Evolutionary conservation across 2,329 filamentous ascomycete genomes (phyloP).

Genomic region (Proliferodiscus dingleyae): DNA sequence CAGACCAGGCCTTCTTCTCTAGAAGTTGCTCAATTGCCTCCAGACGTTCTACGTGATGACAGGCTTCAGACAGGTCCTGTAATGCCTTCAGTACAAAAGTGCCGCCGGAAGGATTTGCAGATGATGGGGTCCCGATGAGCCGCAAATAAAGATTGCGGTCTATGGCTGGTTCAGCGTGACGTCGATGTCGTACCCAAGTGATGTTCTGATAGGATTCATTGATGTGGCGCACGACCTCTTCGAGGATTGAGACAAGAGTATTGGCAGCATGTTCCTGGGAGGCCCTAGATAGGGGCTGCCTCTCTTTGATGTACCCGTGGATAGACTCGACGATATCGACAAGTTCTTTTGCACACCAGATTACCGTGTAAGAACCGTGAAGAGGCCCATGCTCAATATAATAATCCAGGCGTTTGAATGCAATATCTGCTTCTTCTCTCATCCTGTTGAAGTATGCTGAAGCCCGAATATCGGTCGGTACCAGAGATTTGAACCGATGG

Average conservation of each 20-base stretch:
- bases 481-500: constrained; percentile 19
- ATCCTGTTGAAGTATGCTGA: constrained; percentile 25
- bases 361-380: constrained; percentile 20
- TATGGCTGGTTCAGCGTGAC: constrained; percentile 20
- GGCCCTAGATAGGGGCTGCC: constrained; percentile 16
- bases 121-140: constrained; percentile 22
- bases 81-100: constrained; percentile 26
- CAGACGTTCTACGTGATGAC: constrained; percentile 18
- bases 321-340: constrained; percentile 24
- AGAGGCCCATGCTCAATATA: constrained; percentile 22
- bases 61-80: constrained; percentile 24
- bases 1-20: constrained; percentile 16
- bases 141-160: constrained; percentile 27
- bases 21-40: constrained; percentile 17
- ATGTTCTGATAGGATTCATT: constrained; percentile 20
- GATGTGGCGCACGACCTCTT: constrained; percentile 24
- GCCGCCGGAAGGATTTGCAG: constrained; percentile 13
- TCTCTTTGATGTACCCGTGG: constrained; percentile 13
- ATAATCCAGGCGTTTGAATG: constrained; percentile 19
- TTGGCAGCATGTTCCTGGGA: constrained; percentile 21
- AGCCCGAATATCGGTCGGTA: constrained; percentile 21
- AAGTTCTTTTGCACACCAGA: constrained; percentile 25
- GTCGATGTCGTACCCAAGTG: constrained; percentile 18
- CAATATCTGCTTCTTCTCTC: constrained; percentile 16
- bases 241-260: constrained; percentile 23